These are phyloP conservation scores for Puccinellia tenuiflora DNA, from an alignment of 176 grass and related monocot species.

Conservation along the genomic window DNA sequence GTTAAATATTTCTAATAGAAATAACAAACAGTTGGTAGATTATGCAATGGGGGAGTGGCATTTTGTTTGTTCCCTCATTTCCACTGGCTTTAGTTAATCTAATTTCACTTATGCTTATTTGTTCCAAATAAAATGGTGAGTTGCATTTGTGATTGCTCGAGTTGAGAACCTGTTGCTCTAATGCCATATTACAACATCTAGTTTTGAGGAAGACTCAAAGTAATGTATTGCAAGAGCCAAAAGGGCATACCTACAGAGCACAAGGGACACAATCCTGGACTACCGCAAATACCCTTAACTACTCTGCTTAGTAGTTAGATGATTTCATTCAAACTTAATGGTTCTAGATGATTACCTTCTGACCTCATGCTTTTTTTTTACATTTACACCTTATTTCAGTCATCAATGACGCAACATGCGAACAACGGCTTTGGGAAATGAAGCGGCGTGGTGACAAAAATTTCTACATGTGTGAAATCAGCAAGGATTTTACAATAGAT, in stretches of 20 bases:
- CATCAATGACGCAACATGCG: constrained; percentile 85
- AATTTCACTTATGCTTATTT: background rate
- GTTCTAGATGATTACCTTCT: too few species aligned
- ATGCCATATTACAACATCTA: background rate
- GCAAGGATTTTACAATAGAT: constrained; percentile 97
- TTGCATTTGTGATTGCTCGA: background rate
- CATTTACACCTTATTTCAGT: constrained; percentile 41
- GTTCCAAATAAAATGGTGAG: background rate
- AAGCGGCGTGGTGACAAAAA: constrained; percentile 68
- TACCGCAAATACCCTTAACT: background rate
- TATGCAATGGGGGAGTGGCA: background rate
- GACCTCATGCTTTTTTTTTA: constrained; percentile 7
- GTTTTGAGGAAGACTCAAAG: constrained; percentile 15
- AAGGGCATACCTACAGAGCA: background rate
- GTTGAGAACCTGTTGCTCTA: background rate
- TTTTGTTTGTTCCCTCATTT: constrained; percentile 6
- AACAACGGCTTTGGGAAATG: constrained; percentile 91
- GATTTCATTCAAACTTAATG: too few species aligned
- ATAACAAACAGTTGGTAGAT: constrained; percentile 11
- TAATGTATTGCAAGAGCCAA: background rate
- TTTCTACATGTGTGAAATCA: constrained; percentile 98
- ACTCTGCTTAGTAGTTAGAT: background rate
- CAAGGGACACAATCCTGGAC: background rate
- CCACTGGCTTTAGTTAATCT: background rate
- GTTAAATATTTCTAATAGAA: constrained; percentile 24